Evolutionary conservation across 2,329 filamentous ascomycete genomes (phyloP), one percentile per base, ranked within the genome.

Genomic region (Xylogone sp.): DNA sequence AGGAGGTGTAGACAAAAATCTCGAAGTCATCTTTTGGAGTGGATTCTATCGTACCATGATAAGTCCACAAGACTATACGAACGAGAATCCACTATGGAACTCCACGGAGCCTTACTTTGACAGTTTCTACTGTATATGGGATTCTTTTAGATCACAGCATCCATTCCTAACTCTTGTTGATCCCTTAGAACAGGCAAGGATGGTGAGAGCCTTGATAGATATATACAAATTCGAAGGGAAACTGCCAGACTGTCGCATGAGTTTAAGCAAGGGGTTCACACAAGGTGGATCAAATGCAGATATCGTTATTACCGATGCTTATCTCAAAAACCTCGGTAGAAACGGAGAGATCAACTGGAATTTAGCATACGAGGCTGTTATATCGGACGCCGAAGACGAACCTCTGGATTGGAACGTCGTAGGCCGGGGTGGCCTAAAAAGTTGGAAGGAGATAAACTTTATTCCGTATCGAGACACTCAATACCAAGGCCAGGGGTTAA

Each of bases 281-380:
- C 86, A 90, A 69, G 85, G 86, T 9, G 87, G 86, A 0, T 87
- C 84, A 0, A 88, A 89, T 49, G 82, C 85, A 8, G 85, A 89
- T 59, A 77, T 84, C 3, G 74, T 88, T 1, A 71, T 88, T 7
- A 81, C 77, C 0, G 86, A 89, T 57, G 81, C 81, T 0, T 87
- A 76, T 51, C 51, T 87, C 21, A 89, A 89, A 64, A 83, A 82
- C 5, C 71, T 88, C 3, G 69, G 65, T 0, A n/a, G n/a, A n/a
- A n/a, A n/a, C n/a, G 70, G 70, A 2, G 81, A 77, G 3, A 78
- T 90, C 12, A 78, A 87, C 64, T 90, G 87, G 87, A 66, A 75
- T 2, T 75, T 77, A 9, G 87, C 82, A 0, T 89, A 87, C 53
- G 78, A 82, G 55, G 87, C 87, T 0, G 75, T 90, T 0, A 70